Percentiles rank a stretch among this genome's conserved stretches.
Evolutionary conservation across 1,139 yeast species (phyloP).

Genomic region (Candida pseudocylindracea): DNA sequence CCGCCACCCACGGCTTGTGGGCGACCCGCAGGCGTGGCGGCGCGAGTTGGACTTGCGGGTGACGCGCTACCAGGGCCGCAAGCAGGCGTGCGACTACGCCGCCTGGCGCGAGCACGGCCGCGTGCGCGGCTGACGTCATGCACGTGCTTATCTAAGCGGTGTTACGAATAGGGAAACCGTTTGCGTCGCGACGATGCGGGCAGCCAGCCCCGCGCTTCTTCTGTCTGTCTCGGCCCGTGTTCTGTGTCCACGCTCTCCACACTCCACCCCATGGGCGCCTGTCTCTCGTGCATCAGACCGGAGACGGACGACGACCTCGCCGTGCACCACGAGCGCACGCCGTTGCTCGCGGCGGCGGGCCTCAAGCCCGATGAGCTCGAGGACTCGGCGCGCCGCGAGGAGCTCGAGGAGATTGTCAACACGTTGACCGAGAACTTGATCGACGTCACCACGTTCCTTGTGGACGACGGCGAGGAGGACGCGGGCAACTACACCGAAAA

Average conservation of each 20-base stretch:
- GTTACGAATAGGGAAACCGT: too few species aligned
- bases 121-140: too few species aligned
- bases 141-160: too few species aligned
- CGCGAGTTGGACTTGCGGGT: constrained; percentile 12
- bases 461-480: not conserved
- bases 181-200: too few species aligned
- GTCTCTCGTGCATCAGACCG: constrained; percentile 1
- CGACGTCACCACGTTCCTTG: constrained; percentile 19
- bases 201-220: too few species aligned
- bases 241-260: too few species aligned
- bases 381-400: constrained; percentile 18
- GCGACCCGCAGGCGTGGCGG: constrained; percentile 10
- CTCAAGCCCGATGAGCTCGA: constrained; percentile 18
- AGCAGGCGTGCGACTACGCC: constrained; percentile 8
- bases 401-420: constrained; percentile 17
- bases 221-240: too few species aligned
- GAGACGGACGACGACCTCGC: constrained; percentile 1
- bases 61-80: constrained; percentile 17
- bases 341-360: constrained; percentile 14
- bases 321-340: constrained; percentile 3
- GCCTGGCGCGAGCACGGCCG: constrained; percentile 4
- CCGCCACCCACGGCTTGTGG: constrained; percentile 6
- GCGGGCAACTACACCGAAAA: too few species aligned
- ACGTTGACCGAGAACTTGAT: constrained; percentile 20
- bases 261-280: constrained; percentile 1